phyloP scores from a whole-genome alignment of 2,329 filamentous ascomycete genomes.

The Clonostachys byssicola region DNA sequence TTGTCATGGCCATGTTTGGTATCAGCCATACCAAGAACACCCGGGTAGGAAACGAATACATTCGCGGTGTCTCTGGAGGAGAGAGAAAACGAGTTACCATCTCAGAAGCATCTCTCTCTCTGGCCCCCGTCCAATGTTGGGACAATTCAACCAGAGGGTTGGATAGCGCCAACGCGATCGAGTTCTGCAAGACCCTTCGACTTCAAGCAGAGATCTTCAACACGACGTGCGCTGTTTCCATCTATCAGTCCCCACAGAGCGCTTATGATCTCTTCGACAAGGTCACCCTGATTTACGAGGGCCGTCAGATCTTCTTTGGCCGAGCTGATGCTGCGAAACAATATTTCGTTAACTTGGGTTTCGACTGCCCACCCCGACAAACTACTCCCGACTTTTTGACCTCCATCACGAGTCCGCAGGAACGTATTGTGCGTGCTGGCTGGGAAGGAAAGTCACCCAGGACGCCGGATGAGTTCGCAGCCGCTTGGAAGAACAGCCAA shows the following conservation, averaged over 20 bases:
- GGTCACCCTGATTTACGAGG: conserved; percentile 61
- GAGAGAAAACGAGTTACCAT: conserved; percentile 33
- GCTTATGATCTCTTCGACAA: conserved; percentile 56
- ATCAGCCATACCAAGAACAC: conserved; percentile 51
- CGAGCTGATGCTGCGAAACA: conserved; percentile 52
- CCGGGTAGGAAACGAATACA: conserved; percentile 46
- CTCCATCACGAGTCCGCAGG: conserved; percentile 59
- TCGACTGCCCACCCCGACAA: conserved; percentile 60
- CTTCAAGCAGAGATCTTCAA: conserved; percentile 41
- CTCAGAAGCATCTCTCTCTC: conserved; percentile 16
- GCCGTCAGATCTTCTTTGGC: conserved; percentile 60
- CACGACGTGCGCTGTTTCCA: conserved; percentile 40
- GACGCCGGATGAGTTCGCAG: conserved; percentile 21
- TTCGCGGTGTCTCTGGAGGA: conserved; percentile 47
- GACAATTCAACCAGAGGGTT: conserved; percentile 48
- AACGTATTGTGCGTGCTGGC: conserved; percentile 50
- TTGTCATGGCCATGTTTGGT: conserved; percentile 49
- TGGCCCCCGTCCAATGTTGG: conserved; percentile 16
- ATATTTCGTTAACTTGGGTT: conserved; percentile 65
- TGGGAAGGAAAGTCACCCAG: conserved; percentile 44
- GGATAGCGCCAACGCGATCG: conserved; percentile 47
- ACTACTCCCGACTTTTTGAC: conserved; percentile 71
- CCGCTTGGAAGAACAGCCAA: conserved; percentile 14
- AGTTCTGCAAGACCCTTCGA: conserved; percentile 48
- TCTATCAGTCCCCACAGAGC: conserved; percentile 51